Base-by-base conservation (phyloP, 169 alveolate genomes). In the Eimeria acervulina region DNA sequence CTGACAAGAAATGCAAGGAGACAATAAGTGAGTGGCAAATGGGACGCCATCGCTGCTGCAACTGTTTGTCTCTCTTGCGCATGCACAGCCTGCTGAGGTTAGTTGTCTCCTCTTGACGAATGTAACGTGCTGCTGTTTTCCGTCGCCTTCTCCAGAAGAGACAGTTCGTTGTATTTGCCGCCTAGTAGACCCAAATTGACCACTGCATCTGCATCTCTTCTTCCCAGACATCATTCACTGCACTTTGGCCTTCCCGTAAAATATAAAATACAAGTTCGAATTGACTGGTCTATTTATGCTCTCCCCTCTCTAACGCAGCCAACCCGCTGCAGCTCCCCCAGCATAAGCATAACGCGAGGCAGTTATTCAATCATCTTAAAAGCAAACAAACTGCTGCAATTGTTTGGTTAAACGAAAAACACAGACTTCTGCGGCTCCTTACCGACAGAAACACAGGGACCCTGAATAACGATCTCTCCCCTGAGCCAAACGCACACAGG, bases 371-470 rank as follows among this genome's bases (percentile, higher is more conserved):
- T 55, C 55, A 12, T 55, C 66, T 12, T 59, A 4, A 59, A 59
- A 59, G 55, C 59, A 1, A 51, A 59, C 68, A 21, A 59, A 21
- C 47, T 28, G 81, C 81, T 70, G 26, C 81, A 70, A 21, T 21
- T 31, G 44, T 2, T 70, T 44, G 13, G 10, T 31, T 28, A n/a
- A 8, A 70, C 23, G 19, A 21, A 70, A 13, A 26, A 21, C 2
- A 0, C 26, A 38, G 84, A 33, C 36, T 63, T 10, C 17, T 40
- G 59, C 61, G 15, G 28, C 55, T 85, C 55, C 93, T 85, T 36
- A 85, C 93, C 93, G 36, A 85, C 93, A n/a, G 93, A 85, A 40
- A 85, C 93, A 47, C 93, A 85, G 17, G 93, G 74, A 36, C 93
- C 93, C 80, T 55, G 93, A 33, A 85, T 52, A 12, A 61, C 81